Evolutionary conservation across 345 rosid genomes (phyloP), one percentile per base, ranked within the genome.

Genomic region (Reutealis trisperma): DNA sequence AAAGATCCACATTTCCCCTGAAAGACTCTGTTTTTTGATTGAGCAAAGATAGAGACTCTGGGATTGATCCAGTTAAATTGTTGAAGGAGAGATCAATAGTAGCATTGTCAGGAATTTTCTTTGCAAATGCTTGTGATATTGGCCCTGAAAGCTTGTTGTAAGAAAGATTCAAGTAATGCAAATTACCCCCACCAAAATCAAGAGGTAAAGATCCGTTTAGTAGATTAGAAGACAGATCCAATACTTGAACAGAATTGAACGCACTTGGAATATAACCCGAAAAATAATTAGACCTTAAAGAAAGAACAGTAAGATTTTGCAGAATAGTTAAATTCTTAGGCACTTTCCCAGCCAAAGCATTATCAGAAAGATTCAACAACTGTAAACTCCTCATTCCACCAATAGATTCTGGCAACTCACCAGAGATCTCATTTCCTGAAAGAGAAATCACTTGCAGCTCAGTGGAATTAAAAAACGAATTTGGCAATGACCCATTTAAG

Each of bases 171-270:
- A 95, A 72, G 85, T 88, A 90, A 45, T 77, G 81, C 79, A 95
- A 70, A 78, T 67, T 81, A 25, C 32, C 83, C 9, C 96, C 99
- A 30, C 88, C 89, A 15, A 93, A 85, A 74, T 82, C 88, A 27
- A 52, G 18, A 21, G 98, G 96, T 13, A 95, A 85, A 11, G 93
- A 87, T 52, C 89, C 86, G 24, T 92, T 89, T 5, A 95, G 85
- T 68, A 90, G 88, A 83, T 95, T 95, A 6, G 96, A 92, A 21
- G 99, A 96, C 79, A 96, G 75, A 85, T 96, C 98, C 27, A 93
- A 79, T 24, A 86, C 86, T 34, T 87, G 78, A 55, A 84, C 87
- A 19, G 90, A 88, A 77, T 63, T 51, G 61, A 92, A 91, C 59
- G 92, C 92, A 37, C 81, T 51, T 4, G 93, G 96, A 19, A 92